Evolutionary conservation across 352 stramenopile species (phyloP).

Genomic region (Phytophthora sp.): DNA sequence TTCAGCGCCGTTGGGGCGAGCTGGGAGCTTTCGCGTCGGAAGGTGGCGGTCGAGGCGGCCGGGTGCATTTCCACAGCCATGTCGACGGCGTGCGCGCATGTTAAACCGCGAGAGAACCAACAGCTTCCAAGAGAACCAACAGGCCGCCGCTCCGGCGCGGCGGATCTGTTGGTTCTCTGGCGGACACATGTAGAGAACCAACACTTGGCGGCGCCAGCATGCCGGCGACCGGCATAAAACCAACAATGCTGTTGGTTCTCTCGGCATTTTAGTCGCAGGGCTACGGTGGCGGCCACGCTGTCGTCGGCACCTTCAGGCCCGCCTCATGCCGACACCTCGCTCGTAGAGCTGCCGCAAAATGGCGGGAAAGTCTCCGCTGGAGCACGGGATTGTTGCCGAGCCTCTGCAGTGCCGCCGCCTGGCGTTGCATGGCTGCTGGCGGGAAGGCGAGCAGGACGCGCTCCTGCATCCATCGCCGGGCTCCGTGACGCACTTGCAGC

Average conservation of each 20-base stretch:
- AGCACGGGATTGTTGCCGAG: too few relatives aligned
- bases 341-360: too few relatives aligned
- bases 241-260: constrained; percentile 16
- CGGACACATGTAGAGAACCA: constrained; percentile 21
- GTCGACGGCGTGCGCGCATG: too few relatives aligned
- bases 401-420: neutral
- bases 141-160: too few relatives aligned
- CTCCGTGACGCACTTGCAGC: constrained; percentile 5
- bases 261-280: neutral
- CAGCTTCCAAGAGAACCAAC: constrained; percentile 32
- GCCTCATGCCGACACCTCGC: too few relatives aligned
- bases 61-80: too few relatives aligned
- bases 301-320: too few relatives aligned
- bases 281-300: too few relatives aligned
- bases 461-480: constrained; percentile 1
- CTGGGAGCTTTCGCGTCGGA: neutral
- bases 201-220: neutral
- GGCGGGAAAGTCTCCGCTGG: too few relatives aligned
- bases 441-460: neutral
- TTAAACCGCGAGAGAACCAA: constrained; percentile 40
- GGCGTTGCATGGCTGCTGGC: neutral
- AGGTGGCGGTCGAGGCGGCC: neutral
- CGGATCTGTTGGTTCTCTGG: constrained; percentile 33
- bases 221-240: constrained; percentile 6
- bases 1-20: neutral